Evolutionary conservation across 768 basidiomycete genomes (phyloP), one percentile per base, ranked within the genome.

Genomic region (Pleurotus tuoliensis): DNA sequence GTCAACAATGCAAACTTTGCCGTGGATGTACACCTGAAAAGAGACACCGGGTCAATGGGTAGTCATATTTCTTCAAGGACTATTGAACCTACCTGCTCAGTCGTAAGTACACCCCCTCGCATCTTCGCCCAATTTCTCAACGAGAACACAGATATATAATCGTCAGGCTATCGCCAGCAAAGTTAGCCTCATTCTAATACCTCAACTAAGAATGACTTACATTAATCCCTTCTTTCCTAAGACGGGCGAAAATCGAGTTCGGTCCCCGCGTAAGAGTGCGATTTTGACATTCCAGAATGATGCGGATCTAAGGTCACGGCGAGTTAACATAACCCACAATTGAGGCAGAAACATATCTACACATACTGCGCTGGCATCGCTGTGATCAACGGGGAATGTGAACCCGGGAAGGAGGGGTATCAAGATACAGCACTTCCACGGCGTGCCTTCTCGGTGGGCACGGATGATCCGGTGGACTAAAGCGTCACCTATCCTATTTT

Each of bases 281-380:
- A 65, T 92, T 95, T 70, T 99, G 97, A 65, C 94, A 96, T 66
- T 99, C 94, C 38, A 98, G 66, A 66, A 98, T 98, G 56, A 98
- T 88, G 34, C 96, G 92, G 62, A 96, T 84, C 92, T 94, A 56
- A 11, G 47, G 39, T 37, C 7, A 18, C 3, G 38, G 43, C 24
- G 13, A 8, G 11, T 11, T 34, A 46, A 22, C 15, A 44, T 16
- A 44, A 44, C 41, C 41, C 20, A n/a, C 9, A 13, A 41, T 44
- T 5, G 20, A 44, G 41, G 20, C n/a, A 44, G 15, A 47, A 4
- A 7, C 12, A 37, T 27, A 8, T 7, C 15, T 13, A 18, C 41
- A 78, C 90, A 40, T 67, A 94, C 94, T 20, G 94, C 89, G 66
- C 89, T 92, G 5, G 94, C 97, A 66, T 97, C 94, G 48, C 86